A percentile compares a stretch with the other conserved stretches of the same genome.
Evolutionary conservation across 1,139 yeast species (phyloP).

Genomic region (Magnusiomyces fungicola): DNA sequence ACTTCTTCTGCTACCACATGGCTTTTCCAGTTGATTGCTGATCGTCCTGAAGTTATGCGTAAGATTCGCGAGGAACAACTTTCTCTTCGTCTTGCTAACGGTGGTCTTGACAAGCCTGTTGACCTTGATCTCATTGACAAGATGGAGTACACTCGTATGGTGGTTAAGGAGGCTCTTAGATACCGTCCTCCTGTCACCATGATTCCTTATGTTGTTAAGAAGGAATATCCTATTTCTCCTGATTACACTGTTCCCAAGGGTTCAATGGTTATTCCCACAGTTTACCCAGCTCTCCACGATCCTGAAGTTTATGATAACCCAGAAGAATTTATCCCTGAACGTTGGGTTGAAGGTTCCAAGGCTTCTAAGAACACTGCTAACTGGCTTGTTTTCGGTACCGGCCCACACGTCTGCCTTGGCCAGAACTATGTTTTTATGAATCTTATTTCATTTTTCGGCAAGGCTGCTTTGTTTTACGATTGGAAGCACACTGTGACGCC

Average conservation of each 20-base stretch:
- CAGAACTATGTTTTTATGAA: slow-evolving; percentile 88
- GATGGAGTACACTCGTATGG: slow-evolving; percentile 84
- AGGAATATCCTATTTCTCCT: slow-evolving; percentile 73
- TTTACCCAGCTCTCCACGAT: slow-evolving; percentile 93
- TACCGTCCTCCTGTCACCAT: slow-evolving; percentile 95
- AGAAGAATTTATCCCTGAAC: slow-evolving; percentile 87
- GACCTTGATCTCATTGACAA: slow-evolving; percentile 66
- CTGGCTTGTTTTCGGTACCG: slow-evolving; percentile 96
- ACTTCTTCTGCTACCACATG: slow-evolving; percentile 97
- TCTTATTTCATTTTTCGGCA: slow-evolving; percentile 85
- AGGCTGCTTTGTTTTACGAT: slow-evolving; percentile 71
- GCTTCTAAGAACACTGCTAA: slow-evolving; percentile 65
- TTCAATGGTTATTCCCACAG: slow-evolving; percentile 90
- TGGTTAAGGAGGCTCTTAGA: slow-evolving; percentile 85
- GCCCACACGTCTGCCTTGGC: slow-evolving; percentile 94
- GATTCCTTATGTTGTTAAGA: slow-evolving; percentile 94
- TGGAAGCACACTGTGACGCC: slow-evolving; percentile 77
- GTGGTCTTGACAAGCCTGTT: slow-evolving; percentile 58
- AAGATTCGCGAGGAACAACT: slow-evolving; percentile 91
- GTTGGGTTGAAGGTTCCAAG: slow-evolving; percentile 70
- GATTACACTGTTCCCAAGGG: slow-evolving; percentile 93
- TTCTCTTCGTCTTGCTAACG: slow-evolving; percentile 53
- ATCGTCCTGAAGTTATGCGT: slow-evolving; percentile 79
- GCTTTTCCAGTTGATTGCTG: slow-evolving; percentile 94
- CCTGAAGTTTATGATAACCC: slow-evolving; percentile 95